These are phyloP conservation scores for Aspergillus hiratsukae DNA, from an alignment of 2,329 filamentous ascomycete genomes.

Conservation along the genomic window DNA sequence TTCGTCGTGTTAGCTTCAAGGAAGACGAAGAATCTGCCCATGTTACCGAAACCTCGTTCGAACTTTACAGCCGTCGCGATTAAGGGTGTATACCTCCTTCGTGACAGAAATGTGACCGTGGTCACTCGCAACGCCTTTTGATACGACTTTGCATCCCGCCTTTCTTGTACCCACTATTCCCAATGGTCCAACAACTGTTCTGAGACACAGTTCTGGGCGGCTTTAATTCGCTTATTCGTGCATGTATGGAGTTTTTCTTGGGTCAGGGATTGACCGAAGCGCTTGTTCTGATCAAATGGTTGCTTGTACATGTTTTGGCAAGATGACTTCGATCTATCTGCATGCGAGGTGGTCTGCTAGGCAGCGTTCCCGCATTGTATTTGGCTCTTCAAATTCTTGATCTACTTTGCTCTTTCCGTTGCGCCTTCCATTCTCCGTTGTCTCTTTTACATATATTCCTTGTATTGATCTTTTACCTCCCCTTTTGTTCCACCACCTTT, in stretches of 20 bases:
- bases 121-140: conserved; percentile 11
- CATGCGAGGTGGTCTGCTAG: conserved; percentile 14
- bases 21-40: conserved; percentile 36
- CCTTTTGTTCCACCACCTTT: conserved; percentile 6
- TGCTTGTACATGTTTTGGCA: conserved; percentile 23
- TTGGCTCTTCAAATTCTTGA: conserved; percentile 2
- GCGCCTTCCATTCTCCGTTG: conserved; percentile 10
- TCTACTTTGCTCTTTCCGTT: conserved; percentile 6
- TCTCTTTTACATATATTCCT: conserved; percentile 6
- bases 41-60: conserved; percentile 34
- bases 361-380: conserved; percentile 12
- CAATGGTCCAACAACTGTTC: background rate
- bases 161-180: conserved; percentile 18
- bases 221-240: background rate
- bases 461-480: conserved; percentile 8
- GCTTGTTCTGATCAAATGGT: conserved; percentile 15
- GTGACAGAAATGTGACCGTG: conserved; percentile 6
- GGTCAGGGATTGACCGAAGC: conserved; percentile 19
- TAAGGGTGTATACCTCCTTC: conserved; percentile 14
- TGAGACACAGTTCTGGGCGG: background rate
- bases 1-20: conserved; percentile 37
- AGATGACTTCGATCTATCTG: conserved; percentile 15
- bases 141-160: conserved; percentile 23
- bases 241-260: conserved; percentile 23
- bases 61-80: conserved; percentile 33